Base-by-base conservation (phyloP, 768 basidiomycete species). In the Pleurotus djamor region DNA sequence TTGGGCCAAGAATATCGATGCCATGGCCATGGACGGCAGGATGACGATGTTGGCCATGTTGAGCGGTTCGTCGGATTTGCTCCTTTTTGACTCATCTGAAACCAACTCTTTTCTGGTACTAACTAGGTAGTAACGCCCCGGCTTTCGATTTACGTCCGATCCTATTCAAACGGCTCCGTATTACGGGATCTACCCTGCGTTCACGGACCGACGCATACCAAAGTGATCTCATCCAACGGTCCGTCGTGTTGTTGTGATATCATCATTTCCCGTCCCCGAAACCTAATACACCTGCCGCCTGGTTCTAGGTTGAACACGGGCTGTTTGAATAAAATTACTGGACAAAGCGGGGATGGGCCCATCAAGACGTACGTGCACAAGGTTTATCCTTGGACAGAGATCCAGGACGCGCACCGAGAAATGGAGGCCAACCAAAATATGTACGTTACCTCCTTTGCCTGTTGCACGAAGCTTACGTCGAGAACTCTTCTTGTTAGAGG, bases 141-240 rank as follows among this genome's bases (percentile, higher is more conserved):
- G 74, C 73, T 12, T 74, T 85, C 59, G 80, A 88, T 69, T 74
- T 97, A 48, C 66, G 65, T 4, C 87, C 86, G 8, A 83, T 97
- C 57, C 75, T 96, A 59, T 86, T 78, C 71, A 98, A 96, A 75
- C 86, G 94, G 14, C 83, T 97, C 52, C 86, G 87, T 28, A 88
- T 98, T 52, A 88, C 94, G 71, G 94, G 95, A 17, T 92, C 92
- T 17, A 96, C 94, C 1, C 76, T 97, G 34, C 86, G 94, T 21
- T 84, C 88, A 34, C 85, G 92, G 48, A 81, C 84, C 28, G 66
- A 78, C n/a, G 76, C 81, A 62, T 97, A 96, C 71, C 94, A 97
- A 71, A 79, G 82, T 3, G 81, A 89, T 17, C 77, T 96, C 52
- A 81, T 92, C 58, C 69, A 72, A 45, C 79, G 78, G 89, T 86